Percentiles rank a stretch among this genome's conserved stretches.
Conservation (phyloP, 306 rosid species). For the Acacia confusa region DNA sequence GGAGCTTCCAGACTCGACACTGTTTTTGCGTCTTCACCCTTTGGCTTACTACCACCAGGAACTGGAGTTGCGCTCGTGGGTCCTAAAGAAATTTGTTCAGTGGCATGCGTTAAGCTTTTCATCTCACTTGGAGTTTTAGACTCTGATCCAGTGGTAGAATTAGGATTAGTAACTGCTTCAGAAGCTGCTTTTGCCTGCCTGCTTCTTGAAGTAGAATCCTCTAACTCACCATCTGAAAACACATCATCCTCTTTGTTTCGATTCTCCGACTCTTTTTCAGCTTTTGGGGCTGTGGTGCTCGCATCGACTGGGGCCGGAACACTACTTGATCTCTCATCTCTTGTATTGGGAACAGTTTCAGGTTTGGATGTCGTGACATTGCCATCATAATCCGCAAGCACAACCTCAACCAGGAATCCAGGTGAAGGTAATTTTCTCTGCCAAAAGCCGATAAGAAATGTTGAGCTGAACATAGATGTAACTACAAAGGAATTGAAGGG, state of each 20-base stretch:
- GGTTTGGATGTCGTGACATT: conserved; percentile 40
- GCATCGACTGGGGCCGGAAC: conserved; percentile 45
- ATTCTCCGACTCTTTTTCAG: conserved; percentile 40
- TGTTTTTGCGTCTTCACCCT: conserved; percentile 43
- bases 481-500: not conserved
- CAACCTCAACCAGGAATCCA: conserved; percentile 91
- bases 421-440: conserved; percentile 97
- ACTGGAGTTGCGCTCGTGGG: conserved; percentile 39
- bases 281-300: conserved; percentile 37
- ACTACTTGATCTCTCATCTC: conserved; percentile 71
- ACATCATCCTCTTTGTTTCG: conserved; percentile 84
- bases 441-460: conserved; percentile 31
- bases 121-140: conserved; percentile 50
- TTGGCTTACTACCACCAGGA: conserved; percentile 44
- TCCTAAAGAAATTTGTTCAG: conserved; percentile 71
- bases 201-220: conserved; percentile 69
- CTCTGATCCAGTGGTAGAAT: conserved; percentile 46
- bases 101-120: conserved; percentile 52
- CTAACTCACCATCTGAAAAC: conserved; percentile 83
- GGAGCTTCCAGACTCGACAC: conserved; percentile 45
- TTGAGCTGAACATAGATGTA: conserved; percentile 19
- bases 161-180: conserved; percentile 34
- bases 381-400: conserved; percentile 65
- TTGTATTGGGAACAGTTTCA: conserved; percentile 48
- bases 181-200: conserved; percentile 52